A percentile compares a stretch with the other conserved stretches of the same genome.
These are phyloP conservation scores for Cladosporium sphaerospermum DNA, from an alignment of 2,329 filamentous ascomycete species.

Conservation along the genomic window DNA sequence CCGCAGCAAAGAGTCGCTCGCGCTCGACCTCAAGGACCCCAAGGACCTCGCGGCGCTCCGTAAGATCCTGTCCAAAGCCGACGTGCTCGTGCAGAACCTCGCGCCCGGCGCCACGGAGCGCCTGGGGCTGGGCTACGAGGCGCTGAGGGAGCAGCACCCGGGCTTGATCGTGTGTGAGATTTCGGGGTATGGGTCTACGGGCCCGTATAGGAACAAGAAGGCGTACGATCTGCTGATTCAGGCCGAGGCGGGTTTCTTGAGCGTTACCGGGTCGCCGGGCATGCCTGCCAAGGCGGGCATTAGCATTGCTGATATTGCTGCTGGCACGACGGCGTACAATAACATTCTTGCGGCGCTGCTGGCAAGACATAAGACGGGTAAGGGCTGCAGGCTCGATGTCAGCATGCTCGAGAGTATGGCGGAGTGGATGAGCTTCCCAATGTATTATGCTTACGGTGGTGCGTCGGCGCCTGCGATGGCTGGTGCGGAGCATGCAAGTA, in stretches of 20 bases:
- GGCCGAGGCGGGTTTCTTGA: slow-evolving; percentile 49
- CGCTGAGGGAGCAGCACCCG: slow-evolving; percentile 37
- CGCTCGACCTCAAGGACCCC: slow-evolving; percentile 44
- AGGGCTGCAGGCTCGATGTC: slow-evolving; percentile 46
- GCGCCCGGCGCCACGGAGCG: slow-evolving; percentile 45
- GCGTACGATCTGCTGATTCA: slow-evolving; percentile 52
- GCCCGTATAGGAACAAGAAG: slow-evolving; percentile 50
- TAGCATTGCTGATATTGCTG: slow-evolving; percentile 50
- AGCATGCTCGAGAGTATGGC: slow-evolving; percentile 52
- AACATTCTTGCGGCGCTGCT: slow-evolving; percentile 46
- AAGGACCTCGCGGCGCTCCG: slow-evolving; percentile 40
- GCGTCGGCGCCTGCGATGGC: slow-evolving; percentile 37
- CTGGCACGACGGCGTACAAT: slow-evolving; percentile 48
- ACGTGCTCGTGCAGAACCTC: slow-evolving; percentile 51
- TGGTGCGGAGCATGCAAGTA: slow-evolving; percentile 46
- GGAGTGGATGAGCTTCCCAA: slow-evolving; percentile 51
- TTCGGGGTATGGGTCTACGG: slow-evolving; percentile 47
- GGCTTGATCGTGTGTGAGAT: slow-evolving; percentile 50
- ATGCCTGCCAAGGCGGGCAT: slow-evolving; percentile 48
- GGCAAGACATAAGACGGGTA: slow-evolving; percentile 40
- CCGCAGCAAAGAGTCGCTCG: slow-evolving; percentile 49
- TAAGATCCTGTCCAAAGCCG: slow-evolving; percentile 39
- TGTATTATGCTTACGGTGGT: slow-evolving; percentile 42
- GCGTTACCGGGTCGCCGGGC: slow-evolving; percentile 42
- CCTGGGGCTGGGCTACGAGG: slow-evolving; percentile 44